These are phyloP conservation scores for Thielaviopsis musarum DNA, from an alignment of 2,329 filamentous ascomycete genomes.

Conservation along the genomic window DNA sequence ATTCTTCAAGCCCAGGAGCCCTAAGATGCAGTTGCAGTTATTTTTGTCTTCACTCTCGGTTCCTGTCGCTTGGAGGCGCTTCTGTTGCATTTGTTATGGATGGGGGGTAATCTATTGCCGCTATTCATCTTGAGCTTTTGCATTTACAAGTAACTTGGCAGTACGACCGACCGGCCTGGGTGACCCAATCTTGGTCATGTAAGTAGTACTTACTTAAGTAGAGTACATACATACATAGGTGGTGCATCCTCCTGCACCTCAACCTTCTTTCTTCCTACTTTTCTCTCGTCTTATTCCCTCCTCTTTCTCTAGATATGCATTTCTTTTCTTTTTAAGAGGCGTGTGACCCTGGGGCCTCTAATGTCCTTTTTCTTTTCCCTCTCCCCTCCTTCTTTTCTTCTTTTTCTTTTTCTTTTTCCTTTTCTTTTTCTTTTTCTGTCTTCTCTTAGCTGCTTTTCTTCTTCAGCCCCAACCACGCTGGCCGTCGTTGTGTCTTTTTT, in stretches of 20 bases:
- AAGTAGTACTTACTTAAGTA: neutral
- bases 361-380: neutral
- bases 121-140: neutral
- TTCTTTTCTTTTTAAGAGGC: neutral
- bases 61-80: neutral
- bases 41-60: neutral
- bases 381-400: neutral
- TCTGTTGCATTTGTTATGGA: neutral
- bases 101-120: neutral
- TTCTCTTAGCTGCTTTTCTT: neutral
- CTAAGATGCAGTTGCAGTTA: neutral
- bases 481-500: neutral
- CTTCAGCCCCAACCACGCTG: neutral
- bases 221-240: neutral
- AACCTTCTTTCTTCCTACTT: neutral
- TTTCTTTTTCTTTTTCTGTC: too few species aligned
- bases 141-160: neutral
- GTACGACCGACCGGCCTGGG: neutral
- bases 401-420: neutral
- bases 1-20: neutral
- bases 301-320: neutral
- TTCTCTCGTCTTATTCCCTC: neutral
- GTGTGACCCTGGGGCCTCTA: neutral
- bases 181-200: neutral
- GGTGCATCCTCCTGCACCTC: neutral